Base-by-base conservation (phyloP, 163 green algal species). In the Chlorella variabilis region DNA sequence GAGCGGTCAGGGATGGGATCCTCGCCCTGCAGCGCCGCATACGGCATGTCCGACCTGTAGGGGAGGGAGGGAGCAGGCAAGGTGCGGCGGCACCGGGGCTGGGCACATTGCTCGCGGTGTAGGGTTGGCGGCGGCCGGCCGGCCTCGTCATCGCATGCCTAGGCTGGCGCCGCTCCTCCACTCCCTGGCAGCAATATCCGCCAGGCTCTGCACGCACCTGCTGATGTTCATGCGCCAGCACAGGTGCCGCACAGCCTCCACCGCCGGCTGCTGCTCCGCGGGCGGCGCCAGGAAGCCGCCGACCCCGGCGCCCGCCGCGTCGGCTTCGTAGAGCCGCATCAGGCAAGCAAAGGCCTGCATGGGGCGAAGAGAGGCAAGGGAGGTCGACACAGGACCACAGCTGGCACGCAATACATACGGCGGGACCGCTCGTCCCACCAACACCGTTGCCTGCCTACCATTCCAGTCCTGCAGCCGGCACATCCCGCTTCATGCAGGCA, bases 281-380 rank as follows among this genome's bases (percentile, higher is more conserved):
- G 36, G 36, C 18, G 23, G 39, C 41, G 48, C 42, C 3, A 45
- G 45, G 45, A 15, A 11, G 11, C 11, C 15, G 36, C 31, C 79
- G 42, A 21, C 56, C 2, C 18, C 63, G 11, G 38, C 65, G 62
- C 25, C 38, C 15, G 29, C 70, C 23, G 34, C 48, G 13, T 34
- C 5, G 0, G 80, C 80, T 59, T 82, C 63, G 27, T 56, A 77
- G 54, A 93, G 69, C 0, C 63, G 66, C 45, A 92, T 45, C 65
- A 95, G 83, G 33, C 71, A 80, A 5, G 85, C 83, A 80, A 95
- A 96, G 20, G 84, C 85, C 13, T 79, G 77, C 34, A 36, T 2
- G 2, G 11, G 2, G 23, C 6, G 3, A 34, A 54, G 65, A n/a
- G n/a, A n/a, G n/a, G n/a, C n/a, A n/a, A n/a, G n/a, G n/a, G n/a